A percentile compares a stretch with the other conserved stretches of the same genome.
Evolutionary conservation across 768 basidiomycete species (phyloP).

Genomic region (Tricholoma hemisulphureum): DNA sequence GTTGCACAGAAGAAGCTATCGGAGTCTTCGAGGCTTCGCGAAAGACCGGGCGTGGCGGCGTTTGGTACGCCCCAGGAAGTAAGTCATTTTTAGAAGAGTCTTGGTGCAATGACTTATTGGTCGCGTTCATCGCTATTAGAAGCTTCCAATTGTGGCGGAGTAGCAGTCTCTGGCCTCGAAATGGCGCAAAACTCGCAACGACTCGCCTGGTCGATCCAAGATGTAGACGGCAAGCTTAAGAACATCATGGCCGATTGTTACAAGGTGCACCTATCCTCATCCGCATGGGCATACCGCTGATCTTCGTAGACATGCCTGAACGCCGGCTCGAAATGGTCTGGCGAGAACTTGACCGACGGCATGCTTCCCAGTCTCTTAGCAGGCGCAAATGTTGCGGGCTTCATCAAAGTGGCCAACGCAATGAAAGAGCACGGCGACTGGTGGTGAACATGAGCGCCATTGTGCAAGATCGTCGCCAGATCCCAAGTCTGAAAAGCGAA

Average conservation of each 20-base stretch:
- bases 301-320: conserved; percentile 46
- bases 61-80: conserved; percentile 79
- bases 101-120: not conserved
- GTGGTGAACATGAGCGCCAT: conserved; percentile 52
- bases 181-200: conserved; percentile 78
- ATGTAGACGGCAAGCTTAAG: conserved; percentile 69
- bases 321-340: conserved; percentile 58
- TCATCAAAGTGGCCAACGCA: conserved; percentile 68
- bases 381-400: conserved; percentile 74
- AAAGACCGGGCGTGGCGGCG: conserved; percentile 42
- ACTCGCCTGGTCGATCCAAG: conserved; percentile 57
- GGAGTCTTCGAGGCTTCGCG: conserved; percentile 67
- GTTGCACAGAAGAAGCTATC: conserved; percentile 70
- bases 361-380: conserved; percentile 53
- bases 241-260: conserved; percentile 70
- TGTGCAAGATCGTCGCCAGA: not conserved
- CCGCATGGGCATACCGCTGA: not conserved
- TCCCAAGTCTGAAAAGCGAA: not conserved
- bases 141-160: conserved; percentile 69
- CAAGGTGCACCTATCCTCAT: conserved; percentile 27
- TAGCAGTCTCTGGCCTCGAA: conserved; percentile 75
- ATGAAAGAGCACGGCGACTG: conserved; percentile 76
- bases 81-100: conserved; percentile 17
- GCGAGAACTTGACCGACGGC: conserved; percentile 38
- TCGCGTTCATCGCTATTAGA: conserved; percentile 23